phyloP scores from a whole-genome alignment of 805 yeast species.

The Martiniozyma abietophila region DNA sequence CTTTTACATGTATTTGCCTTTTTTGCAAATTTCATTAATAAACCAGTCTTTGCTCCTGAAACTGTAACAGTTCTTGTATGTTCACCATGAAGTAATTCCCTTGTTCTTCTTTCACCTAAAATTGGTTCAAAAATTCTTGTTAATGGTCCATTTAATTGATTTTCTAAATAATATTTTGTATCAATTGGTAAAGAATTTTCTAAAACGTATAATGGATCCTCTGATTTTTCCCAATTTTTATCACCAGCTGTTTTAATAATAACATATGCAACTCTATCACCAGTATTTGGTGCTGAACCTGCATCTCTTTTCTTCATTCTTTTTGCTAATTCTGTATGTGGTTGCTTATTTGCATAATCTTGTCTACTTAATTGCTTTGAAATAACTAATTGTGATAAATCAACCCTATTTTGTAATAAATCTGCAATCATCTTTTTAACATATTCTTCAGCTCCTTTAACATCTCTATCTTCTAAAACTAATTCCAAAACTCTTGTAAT shows the following conservation, averaged over 20 bases:
- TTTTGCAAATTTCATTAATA: conserved; percentile 80
- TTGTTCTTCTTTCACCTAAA: conserved; percentile 76
- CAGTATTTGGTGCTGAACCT: conserved; percentile 94
- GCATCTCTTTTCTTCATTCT: conserved; percentile 94
- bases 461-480: conserved; percentile 82
- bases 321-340: conserved; percentile 94
- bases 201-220: conserved; percentile 88
- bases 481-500: conserved; percentile 82
- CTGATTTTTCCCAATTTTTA: conserved; percentile 91
- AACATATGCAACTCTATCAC: conserved; percentile 97
- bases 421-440: conserved; percentile 87
- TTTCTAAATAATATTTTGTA: conserved; percentile 86
- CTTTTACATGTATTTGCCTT: conserved; percentile 83
- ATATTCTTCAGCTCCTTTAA: conserved; percentile 70
- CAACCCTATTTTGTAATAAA: conserved; percentile 81
- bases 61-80: conserved; percentile 74
- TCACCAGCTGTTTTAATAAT: conserved; percentile 68
- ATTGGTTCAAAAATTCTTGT: conserved; percentile 93
- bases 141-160: conserved; percentile 86
- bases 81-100: conserved; percentile 69
- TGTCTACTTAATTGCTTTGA: conserved; percentile 84
- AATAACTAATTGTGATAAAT: conserved; percentile 86
- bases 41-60: conserved; percentile 73
- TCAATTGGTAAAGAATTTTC: conserved; percentile 92
- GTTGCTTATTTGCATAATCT: conserved; percentile 93